Evolutionary conservation across 2,329 filamentous ascomycete genomes (phyloP).

Genomic region (Cladophialophora immunda): DNA sequence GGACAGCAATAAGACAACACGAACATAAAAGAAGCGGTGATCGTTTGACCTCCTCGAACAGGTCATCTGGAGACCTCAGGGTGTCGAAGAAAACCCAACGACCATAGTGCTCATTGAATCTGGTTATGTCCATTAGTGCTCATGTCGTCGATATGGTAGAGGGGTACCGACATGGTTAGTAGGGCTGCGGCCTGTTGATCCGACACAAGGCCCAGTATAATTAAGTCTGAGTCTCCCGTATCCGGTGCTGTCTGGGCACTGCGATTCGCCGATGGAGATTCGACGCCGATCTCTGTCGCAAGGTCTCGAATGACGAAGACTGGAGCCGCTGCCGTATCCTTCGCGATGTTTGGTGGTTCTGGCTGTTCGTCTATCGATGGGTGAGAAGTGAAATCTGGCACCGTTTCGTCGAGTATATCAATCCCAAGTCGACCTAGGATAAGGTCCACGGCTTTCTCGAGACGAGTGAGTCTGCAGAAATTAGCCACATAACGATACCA

Average conservation of each 20-base stretch:
- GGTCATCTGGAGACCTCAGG: constrained; percentile 39
- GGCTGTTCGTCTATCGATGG: constrained; percentile 1
- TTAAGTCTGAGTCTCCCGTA: constrained; percentile 39
- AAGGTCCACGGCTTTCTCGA: constrained; percentile 12
- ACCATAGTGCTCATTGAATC: constrained; percentile 54
- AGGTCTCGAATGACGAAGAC: constrained; percentile 46
- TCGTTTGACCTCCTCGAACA: constrained; percentile 47
- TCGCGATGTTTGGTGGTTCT: not conserved
- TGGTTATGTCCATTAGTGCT: constrained; percentile 2
- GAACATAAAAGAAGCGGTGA: constrained; percentile 52
- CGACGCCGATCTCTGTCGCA: constrained; percentile 43
- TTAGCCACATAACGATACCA: not conserved
- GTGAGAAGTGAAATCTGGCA: constrained; percentile 2
- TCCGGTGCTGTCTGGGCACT: constrained; percentile 10
- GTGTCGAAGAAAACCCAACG: constrained; percentile 52
- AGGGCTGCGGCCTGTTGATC: constrained; percentile 39
- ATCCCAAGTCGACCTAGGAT: constrained; percentile 14
- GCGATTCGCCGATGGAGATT: constrained; percentile 27
- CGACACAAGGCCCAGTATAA: constrained; percentile 41
- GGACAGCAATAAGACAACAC: constrained; percentile 53
- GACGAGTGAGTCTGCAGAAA: constrained; percentile 9
- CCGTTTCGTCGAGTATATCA: constrained; percentile 1
- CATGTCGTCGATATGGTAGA: not conserved
- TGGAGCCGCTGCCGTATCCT: constrained; percentile 38
- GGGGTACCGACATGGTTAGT: constrained; percentile 37